These are phyloP conservation scores for Glaciozyma martinii DNA, from an alignment of 768 basidiomycete species.

Conservation along the genomic window DNA sequence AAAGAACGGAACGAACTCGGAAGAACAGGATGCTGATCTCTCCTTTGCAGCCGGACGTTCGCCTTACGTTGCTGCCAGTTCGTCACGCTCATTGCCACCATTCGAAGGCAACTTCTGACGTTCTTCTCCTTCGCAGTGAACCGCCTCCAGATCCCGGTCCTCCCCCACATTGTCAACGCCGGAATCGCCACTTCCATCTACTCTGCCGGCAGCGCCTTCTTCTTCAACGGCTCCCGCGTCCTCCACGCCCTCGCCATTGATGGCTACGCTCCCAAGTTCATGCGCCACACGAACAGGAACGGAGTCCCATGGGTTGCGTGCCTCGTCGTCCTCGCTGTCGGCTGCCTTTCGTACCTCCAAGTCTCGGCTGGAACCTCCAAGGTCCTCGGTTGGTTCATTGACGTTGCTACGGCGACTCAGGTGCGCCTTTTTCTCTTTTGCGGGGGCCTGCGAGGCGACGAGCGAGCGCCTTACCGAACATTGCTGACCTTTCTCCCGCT, in stretches of 20 bases:
- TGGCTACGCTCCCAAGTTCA: no score
- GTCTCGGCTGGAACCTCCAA: not conserved
- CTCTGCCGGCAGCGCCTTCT: conserved; percentile 37
- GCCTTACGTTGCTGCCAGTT: conserved; percentile 72
- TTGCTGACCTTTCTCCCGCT: conserved; percentile 4
- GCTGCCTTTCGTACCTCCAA: conserved; percentile 1
- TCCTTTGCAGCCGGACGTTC: not conserved
- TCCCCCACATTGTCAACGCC: conserved; percentile 29
- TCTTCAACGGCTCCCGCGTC: conserved; percentile 35
- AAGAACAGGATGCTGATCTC: no score
- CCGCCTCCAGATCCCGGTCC: conserved; percentile 20
- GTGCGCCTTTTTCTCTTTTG: conserved; percentile 29
- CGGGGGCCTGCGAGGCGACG: not conserved
- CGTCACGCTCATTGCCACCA: no score
- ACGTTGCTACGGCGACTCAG: not conserved
- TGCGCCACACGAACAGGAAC: no score
- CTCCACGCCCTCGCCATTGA: conserved; percentile 11
- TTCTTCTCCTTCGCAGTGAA: conserved; percentile 13
- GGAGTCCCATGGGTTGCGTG: not conserved
- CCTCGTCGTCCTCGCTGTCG: not conserved
- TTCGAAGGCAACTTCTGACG: no score
- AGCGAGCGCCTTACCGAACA: not conserved
- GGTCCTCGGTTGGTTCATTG: conserved; percentile 54
- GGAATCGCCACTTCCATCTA: conserved; percentile 17
- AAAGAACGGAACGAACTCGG: no score